Conservation (phyloP, 192 early-diverging fungal species). For the Podila epigama region DNA sequence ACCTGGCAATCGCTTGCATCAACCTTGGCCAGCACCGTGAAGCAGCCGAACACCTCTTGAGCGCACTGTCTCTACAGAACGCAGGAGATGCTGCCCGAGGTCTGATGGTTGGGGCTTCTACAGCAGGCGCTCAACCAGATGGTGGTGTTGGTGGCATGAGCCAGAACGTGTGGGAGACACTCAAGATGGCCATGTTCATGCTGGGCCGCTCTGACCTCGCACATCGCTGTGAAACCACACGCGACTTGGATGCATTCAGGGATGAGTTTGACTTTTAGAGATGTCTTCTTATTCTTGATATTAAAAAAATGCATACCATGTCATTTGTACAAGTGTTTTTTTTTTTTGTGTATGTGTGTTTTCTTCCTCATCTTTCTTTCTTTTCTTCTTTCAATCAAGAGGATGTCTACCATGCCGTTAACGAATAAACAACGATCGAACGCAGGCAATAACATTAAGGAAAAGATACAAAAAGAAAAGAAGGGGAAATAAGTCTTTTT, state of each 20-base stretch:
- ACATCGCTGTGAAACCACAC: conserved; percentile 71
- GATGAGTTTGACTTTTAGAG: conserved; percentile 85
- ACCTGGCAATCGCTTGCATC: conserved; percentile 92
- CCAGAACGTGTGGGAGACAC: conserved; percentile 83
- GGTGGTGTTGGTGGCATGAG: conserved; percentile 65
- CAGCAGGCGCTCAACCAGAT: conserved; percentile 44
- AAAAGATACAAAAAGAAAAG: not conserved
- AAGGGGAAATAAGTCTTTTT: not conserved
- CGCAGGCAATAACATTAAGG: not conserved
- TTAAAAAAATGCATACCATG: not conserved
- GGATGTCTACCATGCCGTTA: no score
- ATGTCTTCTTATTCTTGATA: not conserved
- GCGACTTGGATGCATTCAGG: conserved; percentile 83
- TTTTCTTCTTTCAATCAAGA: no score
- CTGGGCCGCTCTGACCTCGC: conserved; percentile 85
- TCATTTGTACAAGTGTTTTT: not conserved
- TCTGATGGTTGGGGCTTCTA: conserved; percentile 37
- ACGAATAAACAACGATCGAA: not conserved
- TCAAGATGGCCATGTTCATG: conserved; percentile 78
- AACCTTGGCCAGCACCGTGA: conserved; percentile 88
- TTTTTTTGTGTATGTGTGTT: no score
- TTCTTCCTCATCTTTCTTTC: no score
- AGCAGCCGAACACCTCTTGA: conserved; percentile 91
- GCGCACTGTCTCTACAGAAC: conserved; percentile 86
- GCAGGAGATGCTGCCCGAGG: conserved; percentile 52